phyloP scores from a whole-genome alignment of 306 rosid species.

The Carpinus fangiana region DNA sequence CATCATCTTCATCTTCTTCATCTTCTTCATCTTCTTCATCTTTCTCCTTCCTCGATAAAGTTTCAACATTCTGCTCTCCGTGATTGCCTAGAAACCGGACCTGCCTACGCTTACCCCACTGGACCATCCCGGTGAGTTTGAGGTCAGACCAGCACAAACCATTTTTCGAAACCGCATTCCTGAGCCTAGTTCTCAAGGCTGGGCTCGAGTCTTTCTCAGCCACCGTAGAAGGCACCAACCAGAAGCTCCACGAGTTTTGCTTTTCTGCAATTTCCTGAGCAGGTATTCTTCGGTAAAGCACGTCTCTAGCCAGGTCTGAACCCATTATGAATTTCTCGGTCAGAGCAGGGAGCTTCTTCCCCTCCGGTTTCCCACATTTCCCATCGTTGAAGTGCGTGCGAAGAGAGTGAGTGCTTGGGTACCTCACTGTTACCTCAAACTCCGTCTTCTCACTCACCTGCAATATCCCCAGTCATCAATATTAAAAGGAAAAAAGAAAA shows the following conservation, averaged over 20 bases:
- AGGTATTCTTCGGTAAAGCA: conserved; percentile 53
- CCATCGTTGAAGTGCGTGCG: conserved; percentile 46
- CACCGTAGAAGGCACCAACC: conserved; percentile 42
- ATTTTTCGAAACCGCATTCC: conserved; percentile 40
- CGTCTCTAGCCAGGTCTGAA: conserved; percentile 47
- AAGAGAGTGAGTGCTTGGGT: conserved; percentile 70
- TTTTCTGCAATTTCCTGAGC: conserved; percentile 42
- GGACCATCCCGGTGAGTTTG: conserved; percentile 60
- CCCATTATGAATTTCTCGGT: conserved; percentile 62
- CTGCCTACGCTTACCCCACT: conserved; percentile 79
- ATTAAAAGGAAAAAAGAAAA: not conserved
- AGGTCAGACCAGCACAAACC: conserved; percentile 69
- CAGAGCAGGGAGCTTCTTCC: conserved; percentile 58
- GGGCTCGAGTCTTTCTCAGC: conserved; percentile 23
- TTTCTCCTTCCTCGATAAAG: conserved; percentile 18
- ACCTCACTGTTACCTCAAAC: conserved; percentile 54
- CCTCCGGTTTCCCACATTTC: conserved; percentile 33
- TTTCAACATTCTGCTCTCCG: conserved; percentile 40
- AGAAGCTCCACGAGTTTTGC: conserved; percentile 62
- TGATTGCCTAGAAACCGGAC: conserved; percentile 60
- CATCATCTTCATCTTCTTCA: not conserved
- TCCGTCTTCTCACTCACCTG: conserved; percentile 62
- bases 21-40: conserved; percentile 6
- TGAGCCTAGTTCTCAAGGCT: conserved; percentile 22
- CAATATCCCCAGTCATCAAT: conserved; percentile 3